phyloP scores from a whole-genome alignment of 2,329 filamentous ascomycete species.

The Epicoccum nigrum region DNA sequence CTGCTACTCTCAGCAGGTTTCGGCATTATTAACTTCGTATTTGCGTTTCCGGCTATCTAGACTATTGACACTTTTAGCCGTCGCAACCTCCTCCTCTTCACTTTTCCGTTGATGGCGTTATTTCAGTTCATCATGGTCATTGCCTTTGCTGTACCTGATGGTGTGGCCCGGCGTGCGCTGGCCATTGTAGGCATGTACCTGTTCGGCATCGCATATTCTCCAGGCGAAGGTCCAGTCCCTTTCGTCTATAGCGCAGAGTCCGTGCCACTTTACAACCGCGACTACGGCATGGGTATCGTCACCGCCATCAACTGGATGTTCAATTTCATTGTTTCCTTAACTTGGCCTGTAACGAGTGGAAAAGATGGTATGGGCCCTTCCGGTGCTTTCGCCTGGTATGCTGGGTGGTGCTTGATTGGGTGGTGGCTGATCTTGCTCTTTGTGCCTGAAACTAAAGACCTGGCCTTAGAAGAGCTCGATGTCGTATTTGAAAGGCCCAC shows the following conservation, averaged over 20 bases:
- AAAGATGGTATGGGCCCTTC: constrained; percentile 53
- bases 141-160: constrained; percentile 16
- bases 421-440: constrained; percentile 59
- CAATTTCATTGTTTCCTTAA: constrained; percentile 58
- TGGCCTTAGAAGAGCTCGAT: constrained; percentile 35
- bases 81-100: constrained; percentile 55
- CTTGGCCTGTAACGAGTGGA: constrained; percentile 53
- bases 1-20: constrained; percentile 56
- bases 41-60: constrained; percentile 63
- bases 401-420: constrained; percentile 58
- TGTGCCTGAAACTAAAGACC: constrained; percentile 56
- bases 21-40: constrained; percentile 63
- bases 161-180: constrained; percentile 54
- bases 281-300: constrained; percentile 42
- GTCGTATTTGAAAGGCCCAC: constrained; percentile 60
- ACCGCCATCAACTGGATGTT: constrained; percentile 62
- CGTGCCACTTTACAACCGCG: constrained; percentile 68
- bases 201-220: constrained; percentile 52
- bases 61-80: constrained; percentile 61
- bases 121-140: constrained; percentile 28
- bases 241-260: constrained; percentile 44
- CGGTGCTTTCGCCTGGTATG: constrained; percentile 62
- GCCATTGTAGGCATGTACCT: constrained; percentile 60
- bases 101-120: constrained; percentile 56
- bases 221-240: constrained; percentile 41